Conservation (phyloP, 108 stramenopile genomes). For the Nannochloropsis gaditana region DNA sequence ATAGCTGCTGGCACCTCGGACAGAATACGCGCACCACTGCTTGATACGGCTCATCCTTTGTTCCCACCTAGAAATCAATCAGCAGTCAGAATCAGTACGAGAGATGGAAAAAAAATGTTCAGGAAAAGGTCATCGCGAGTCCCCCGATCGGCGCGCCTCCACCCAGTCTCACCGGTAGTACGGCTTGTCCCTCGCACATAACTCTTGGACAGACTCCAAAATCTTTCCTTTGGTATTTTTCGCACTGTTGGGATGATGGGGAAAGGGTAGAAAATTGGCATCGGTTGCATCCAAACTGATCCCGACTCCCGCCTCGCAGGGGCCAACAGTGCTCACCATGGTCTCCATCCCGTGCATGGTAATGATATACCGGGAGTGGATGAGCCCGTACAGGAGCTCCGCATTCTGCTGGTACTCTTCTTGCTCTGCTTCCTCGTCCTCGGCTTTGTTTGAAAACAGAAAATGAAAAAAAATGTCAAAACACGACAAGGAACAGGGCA, state of each 20-base stretch:
- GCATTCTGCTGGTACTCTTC: neutral
- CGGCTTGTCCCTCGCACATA: constrained; percentile 78
- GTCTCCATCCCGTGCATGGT: constrained; percentile 83
- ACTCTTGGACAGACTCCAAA: constrained; percentile 82
- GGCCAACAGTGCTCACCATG: constrained; percentile 62
- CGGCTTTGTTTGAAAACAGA: neutral
- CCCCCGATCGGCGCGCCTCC: neutral
- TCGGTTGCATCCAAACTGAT: neutral
- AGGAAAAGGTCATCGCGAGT: neutral
- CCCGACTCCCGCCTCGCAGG: neutral
- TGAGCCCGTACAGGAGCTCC: constrained; percentile 72
- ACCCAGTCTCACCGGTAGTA: constrained; percentile 60
- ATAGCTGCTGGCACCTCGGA: constrained; percentile 80
- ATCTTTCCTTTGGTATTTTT: constrained; percentile 75
- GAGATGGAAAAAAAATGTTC: neutral
- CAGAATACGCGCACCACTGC: constrained; percentile 84
- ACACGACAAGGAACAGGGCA: neutral
- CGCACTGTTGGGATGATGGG: neutral
- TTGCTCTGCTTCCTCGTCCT: neutral
- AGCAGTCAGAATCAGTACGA: neutral
- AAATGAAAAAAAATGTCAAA: neutral
- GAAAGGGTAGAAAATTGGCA: neutral
- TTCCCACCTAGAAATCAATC: constrained; percentile 55
- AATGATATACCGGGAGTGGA: constrained; percentile 87
- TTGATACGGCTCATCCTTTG: constrained; percentile 70